phyloP scores from a whole-genome alignment of 2,329 filamentous ascomycete species.

The Pestalotiopsis sp. region DNA sequence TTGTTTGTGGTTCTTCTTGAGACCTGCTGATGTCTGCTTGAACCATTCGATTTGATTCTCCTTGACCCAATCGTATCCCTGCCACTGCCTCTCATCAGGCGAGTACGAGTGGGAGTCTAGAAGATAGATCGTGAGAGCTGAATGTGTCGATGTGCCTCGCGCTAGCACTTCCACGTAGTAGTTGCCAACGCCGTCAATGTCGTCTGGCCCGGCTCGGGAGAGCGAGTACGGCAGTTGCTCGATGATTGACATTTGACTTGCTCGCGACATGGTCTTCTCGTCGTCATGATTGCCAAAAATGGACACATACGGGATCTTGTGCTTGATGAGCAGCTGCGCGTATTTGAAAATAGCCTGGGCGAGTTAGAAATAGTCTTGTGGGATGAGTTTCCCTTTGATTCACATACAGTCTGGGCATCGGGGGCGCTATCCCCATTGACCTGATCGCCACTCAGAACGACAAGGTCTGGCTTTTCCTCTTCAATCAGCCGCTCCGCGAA shows the following conservation, averaged over 20 bases:
- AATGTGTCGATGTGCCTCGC: slow-evolving; percentile 78
- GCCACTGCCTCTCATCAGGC: slow-evolving; percentile 82
- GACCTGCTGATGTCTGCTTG: slow-evolving; percentile 70
- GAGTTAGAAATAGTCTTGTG: background rate
- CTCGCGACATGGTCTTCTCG: slow-evolving; percentile 74
- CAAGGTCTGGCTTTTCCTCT: slow-evolving; percentile 90
- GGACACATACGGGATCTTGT: slow-evolving; percentile 87
- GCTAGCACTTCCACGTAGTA: slow-evolving; percentile 91
- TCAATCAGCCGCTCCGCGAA: slow-evolving; percentile 85
- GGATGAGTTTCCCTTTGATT: background rate
- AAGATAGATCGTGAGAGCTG: slow-evolving; percentile 91
- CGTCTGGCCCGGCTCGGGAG: slow-evolving; percentile 78
- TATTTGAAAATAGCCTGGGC: slow-evolving; percentile 87
- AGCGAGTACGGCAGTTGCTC: slow-evolving; percentile 88
- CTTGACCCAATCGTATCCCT: slow-evolving; percentile 98
- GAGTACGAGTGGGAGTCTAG: slow-evolving; percentile 93
- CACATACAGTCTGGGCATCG: slow-evolving; percentile 79
- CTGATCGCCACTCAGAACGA: slow-evolving; percentile 91
- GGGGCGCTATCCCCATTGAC: slow-evolving; percentile 92
- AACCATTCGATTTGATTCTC: slow-evolving; percentile 96
- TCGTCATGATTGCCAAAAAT: slow-evolving; percentile 99
- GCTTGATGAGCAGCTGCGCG: slow-evolving; percentile 79
- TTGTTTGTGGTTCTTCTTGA: slow-evolving; percentile 78
- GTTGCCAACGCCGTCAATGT: slow-evolving; percentile 90
- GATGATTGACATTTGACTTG: slow-evolving; percentile 81